Conservation (phyloP, 2,329 filamentous ascomycete genomes). For the Sarocladiaceae sp. region DNA sequence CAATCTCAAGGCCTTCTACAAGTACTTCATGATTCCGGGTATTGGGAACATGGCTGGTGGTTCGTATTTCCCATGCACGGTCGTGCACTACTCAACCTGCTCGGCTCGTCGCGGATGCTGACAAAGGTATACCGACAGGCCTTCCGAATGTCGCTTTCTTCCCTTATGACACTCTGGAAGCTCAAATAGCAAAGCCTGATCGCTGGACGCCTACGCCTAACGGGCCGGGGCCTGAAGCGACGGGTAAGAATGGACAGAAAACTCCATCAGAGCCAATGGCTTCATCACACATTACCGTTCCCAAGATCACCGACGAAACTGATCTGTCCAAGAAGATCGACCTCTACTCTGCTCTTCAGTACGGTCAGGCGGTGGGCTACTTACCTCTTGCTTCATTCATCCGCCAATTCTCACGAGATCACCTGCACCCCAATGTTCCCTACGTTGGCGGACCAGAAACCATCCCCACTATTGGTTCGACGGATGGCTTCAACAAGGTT, state of each 20-base stretch:
- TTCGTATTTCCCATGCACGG: conserved; percentile 28
- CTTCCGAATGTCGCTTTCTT: conserved; percentile 80
- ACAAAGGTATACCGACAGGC: conserved; percentile 41
- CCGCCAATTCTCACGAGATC: conserved; percentile 69
- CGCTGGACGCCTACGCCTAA: conserved; percentile 71
- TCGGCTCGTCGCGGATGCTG: neutral
- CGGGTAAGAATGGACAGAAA: conserved; percentile 9
- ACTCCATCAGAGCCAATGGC: conserved; percentile 25
- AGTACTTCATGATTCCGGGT: conserved; percentile 68
- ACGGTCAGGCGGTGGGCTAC: conserved; percentile 78
- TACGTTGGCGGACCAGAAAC: conserved; percentile 75
- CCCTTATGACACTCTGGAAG: conserved; percentile 86
- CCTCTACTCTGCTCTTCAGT: conserved; percentile 77
- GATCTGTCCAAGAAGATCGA: conserved; percentile 71
- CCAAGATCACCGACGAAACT: conserved; percentile 56
- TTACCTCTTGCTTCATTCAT: conserved; percentile 74
- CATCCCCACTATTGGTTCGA: conserved; percentile 74
- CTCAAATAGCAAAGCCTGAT: conserved; percentile 68
- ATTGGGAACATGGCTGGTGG: conserved; percentile 60
- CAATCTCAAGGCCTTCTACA: conserved; percentile 77
- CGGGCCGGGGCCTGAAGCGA: conserved; percentile 34
- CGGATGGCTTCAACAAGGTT: conserved; percentile 79
- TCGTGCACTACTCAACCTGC: neutral
- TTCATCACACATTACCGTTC: conserved; percentile 61
- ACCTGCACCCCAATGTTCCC: conserved; percentile 76